Evolutionary conservation across 768 basidiomycete species (phyloP).

Genomic region (Phylloporus arenicola): DNA sequence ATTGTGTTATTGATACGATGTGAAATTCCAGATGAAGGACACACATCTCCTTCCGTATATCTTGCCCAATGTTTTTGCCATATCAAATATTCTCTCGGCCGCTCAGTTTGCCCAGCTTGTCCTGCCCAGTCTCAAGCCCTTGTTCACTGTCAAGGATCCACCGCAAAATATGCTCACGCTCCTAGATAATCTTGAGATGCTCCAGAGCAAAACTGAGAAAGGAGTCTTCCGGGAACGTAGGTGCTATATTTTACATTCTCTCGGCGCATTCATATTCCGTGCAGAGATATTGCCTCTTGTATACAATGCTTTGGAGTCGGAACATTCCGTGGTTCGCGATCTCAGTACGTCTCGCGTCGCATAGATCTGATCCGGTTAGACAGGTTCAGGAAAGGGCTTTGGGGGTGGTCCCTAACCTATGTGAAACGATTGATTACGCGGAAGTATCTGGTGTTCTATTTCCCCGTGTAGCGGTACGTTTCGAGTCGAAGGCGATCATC

Average conservation of each 20-base stretch:
- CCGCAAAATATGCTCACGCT: conserved; percentile 96
- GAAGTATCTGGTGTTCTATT: conserved; percentile 89
- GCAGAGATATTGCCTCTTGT: conserved; percentile 93
- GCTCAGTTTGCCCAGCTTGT: conserved; percentile 77
- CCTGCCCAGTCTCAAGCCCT: conserved; percentile 80
- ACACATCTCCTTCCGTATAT: conserved; percentile 89
- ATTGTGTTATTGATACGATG: conserved; percentile 6
- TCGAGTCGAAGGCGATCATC: conserved; percentile 6
- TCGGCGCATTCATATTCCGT: conserved; percentile 2
- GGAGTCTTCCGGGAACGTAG: conserved; percentile 81
- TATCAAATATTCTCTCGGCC: conserved; percentile 71
- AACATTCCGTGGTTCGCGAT: conserved; percentile 67
- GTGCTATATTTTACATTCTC: conserved; percentile 23
- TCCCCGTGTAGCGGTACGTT: conserved; percentile 83
- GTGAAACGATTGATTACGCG: conserved; percentile 91
- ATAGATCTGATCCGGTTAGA: conserved; percentile 3
- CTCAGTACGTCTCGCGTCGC: neutral
- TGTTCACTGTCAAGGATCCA: conserved; percentile 89
- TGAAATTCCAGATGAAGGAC: conserved; percentile 76
- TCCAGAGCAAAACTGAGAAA: conserved; percentile 88
- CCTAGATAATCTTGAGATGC: conserved; percentile 79
- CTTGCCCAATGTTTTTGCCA: conserved; percentile 91
- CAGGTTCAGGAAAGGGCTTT: conserved; percentile 92
- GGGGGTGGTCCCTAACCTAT: conserved; percentile 76
- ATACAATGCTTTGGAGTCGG: conserved; percentile 95